Base-by-base conservation (phyloP, 805 yeast genomes). In the Kodamaea neixiangensis region DNA sequence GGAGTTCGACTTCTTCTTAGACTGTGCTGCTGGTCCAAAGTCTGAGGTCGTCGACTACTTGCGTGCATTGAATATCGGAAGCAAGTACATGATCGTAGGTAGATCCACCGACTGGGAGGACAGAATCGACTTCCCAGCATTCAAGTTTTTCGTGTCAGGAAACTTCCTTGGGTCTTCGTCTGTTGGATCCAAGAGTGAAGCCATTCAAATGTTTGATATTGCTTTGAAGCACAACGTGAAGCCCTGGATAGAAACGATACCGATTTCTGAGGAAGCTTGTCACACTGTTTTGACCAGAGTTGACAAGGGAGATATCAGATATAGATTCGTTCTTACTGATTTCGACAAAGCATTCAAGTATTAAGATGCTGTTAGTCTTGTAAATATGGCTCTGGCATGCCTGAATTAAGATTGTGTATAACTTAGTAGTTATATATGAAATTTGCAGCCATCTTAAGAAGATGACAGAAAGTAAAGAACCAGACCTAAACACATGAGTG, bases 301-400 rank as follows among this genome's bases (percentile, higher is more conserved):
- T 44, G 63, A 62, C 42, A 53, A 60, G 18, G 66, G 69, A 43
- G 71, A 67, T 17, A 76, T 67, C 44, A 66, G 67, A 49, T 75
- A 71, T 58, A 63, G 90, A 72, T 81, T 80, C 60, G 84, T 84
- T 6, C 70, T 85, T 56, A 77, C 79, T 48, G 81, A 79, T 19
- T 83, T 70, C 65, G 80, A 81, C 58, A 69, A 78, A 62, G 35
- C 46, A 9, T 42, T 42, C 37, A 35, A 35, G 39, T 15, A 13
- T 13, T 35, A 35, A 14, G 39, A n/a, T n/a, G n/a, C n/a, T n/a
- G n/a, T n/a, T n/a, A n/a, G n/a, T n/a, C n/a, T n/a, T n/a, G n/a
- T n/a, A n/a, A n/a, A n/a, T n/a, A n/a, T n/a, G n/a, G n/a, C n/a
- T n/a, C n/a, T n/a, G n/a, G n/a, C n/a, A n/a, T n/a, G n/a, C n/a